Percentiles rank a stretch among this genome's conserved stretches.
phyloP scores from a whole-genome alignment of 2,329 filamentous ascomycete species.

The Lecanosticta acicola region DNA sequence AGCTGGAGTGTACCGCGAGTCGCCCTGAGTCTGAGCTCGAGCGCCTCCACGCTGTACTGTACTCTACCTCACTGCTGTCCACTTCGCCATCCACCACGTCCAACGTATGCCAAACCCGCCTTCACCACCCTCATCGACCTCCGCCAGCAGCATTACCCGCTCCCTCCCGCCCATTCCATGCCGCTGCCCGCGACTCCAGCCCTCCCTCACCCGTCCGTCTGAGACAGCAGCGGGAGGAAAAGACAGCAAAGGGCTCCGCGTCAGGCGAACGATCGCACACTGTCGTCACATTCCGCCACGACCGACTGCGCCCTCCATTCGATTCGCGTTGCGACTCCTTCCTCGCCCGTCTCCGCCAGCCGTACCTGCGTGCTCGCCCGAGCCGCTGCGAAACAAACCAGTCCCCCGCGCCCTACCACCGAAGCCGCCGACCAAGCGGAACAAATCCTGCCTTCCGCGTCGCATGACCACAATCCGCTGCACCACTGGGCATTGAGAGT shows the following conservation, averaged over 20 bases:
- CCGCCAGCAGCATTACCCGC: background rate
- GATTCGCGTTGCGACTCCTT: background rate
- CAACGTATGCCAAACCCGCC: too few species aligned
- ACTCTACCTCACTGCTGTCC: background rate
- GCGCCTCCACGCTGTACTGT: background rate
- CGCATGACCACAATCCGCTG: constrained; percentile 3
- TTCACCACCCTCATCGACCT: background rate
- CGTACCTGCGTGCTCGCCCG: background rate
- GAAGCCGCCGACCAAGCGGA: background rate
- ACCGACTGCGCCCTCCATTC: constrained; percentile 1
- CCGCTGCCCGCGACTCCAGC: background rate
- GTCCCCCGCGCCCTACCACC: background rate
- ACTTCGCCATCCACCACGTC: background rate
- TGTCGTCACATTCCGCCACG: background rate
- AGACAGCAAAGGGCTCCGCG: too few species aligned
- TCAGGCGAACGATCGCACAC: background rate
- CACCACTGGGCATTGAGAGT: constrained; percentile 2
- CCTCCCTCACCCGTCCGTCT: background rate
- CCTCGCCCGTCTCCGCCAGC: background rate
- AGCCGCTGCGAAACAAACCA: background rate
- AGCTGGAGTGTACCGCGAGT: too few species aligned
- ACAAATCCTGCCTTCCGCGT: background rate
- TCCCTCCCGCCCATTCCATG: background rate
- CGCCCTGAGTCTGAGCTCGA: background rate
- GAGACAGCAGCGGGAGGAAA: too few species aligned